Percentiles rank a stretch among this genome's conserved stretches.
Conservation (phyloP, 768 basidiomycete species). For the Favolaschia claudopus region DNA sequence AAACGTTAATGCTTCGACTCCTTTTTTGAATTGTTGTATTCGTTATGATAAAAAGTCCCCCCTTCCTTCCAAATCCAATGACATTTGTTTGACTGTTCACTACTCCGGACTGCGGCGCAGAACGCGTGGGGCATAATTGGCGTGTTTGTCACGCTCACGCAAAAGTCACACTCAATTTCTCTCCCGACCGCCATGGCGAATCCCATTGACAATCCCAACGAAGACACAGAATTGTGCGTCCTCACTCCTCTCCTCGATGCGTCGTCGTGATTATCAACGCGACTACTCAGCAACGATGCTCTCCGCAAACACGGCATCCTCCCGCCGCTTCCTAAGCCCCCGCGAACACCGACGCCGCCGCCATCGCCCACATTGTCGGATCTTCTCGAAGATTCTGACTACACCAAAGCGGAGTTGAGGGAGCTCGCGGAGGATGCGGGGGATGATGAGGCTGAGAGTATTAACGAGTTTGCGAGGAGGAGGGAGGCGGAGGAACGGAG, state of each 20-base stretch:
- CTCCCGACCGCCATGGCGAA: no score
- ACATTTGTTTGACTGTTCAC: no score
- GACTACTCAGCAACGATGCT: constrained; percentile 94
- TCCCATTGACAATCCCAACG: constrained; percentile 82
- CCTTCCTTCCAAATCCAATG: no score
- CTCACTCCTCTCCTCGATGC: neutral
- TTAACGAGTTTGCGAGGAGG: constrained; percentile 70
- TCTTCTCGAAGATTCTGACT: constrained; percentile 68
- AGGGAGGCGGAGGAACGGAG: constrained; percentile 69
- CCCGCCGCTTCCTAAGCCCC: constrained; percentile 73
- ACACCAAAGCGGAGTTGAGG: constrained; percentile 66
- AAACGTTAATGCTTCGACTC: no score
- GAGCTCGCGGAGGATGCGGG: constrained; percentile 76
- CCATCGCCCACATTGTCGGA: constrained; percentile 77
- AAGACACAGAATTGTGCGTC: constrained; percentile 96
- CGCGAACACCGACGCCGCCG: constrained; percentile 83
- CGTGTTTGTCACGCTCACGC: no score
- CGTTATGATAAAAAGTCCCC: no score
- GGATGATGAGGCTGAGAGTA: constrained; percentile 79
- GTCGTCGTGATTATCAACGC: constrained; percentile 11
- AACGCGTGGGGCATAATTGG: no score
- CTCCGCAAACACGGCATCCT: constrained; percentile 93
- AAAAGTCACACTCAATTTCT: no score
- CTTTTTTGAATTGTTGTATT: no score
- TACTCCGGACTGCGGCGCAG: no score